phyloP scores from a whole-genome alignment of 169 alveolate genomes.

The Plasmodium gallinaceum region DNA sequence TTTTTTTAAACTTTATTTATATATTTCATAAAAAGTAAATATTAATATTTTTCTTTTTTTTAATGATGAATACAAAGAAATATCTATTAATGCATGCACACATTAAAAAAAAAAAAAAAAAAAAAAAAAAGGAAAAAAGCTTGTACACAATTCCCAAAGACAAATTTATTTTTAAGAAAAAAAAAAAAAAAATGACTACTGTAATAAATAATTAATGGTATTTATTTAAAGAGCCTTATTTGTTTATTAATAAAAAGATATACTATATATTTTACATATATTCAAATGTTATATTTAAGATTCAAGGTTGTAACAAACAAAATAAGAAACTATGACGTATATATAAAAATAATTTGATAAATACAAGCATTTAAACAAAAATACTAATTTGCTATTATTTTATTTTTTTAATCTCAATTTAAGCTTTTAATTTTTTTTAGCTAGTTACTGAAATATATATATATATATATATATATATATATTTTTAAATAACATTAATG shows the following conservation, averaged over 20 bases:
- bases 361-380: no score
- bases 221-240: neutral
- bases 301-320: neutral
- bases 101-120: neutral
- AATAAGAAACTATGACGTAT: neutral
- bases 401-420: neutral
- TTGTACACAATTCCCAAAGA: neutral
- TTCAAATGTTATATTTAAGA: neutral
- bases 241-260: no score
- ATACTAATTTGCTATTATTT: neutral
- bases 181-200: neutral
- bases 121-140: neutral
- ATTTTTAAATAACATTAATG: neutral
- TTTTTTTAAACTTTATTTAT: no score
- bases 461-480: neutral
- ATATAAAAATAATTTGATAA: neutral
- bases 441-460: neutral
- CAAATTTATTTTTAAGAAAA: neutral
- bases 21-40: no score
- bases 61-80: neutral
- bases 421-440: neutral
- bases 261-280: neutral
- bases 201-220: neutral
- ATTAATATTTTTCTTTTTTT: no score
- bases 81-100: neutral